phyloP scores from a whole-genome alignment of 805 yeast species.

The Yamadazyma nakazawae region DNA sequence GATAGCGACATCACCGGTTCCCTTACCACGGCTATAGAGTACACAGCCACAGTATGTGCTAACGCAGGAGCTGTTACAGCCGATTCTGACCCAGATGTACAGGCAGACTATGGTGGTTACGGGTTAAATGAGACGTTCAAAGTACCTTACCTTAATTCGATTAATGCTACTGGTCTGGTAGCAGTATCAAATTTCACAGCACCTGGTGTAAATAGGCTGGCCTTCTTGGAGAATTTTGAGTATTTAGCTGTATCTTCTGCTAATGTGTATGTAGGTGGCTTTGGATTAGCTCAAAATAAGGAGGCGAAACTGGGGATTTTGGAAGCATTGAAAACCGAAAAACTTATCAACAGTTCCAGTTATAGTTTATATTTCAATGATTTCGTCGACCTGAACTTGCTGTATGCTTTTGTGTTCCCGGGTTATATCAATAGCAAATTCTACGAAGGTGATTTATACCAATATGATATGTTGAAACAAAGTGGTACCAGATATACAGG shows the following conservation, averaged over 20 bases:
- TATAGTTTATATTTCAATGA: conserved; percentile 33
- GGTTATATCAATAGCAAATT: conserved; percentile 56
- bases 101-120: neutral
- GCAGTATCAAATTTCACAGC: conserved; percentile 23
- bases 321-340: conserved; percentile 16
- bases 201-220: conserved; percentile 7
- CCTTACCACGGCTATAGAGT: conserved; percentile 21
- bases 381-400: conserved; percentile 9
- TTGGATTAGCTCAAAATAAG: conserved; percentile 33
- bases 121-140: neutral
- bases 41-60: conserved; percentile 26
- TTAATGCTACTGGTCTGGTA: conserved; percentile 26
- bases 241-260: conserved; percentile 26
- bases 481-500: conserved; percentile 46
- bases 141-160: conserved; percentile 28
- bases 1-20: neutral
- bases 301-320: conserved; percentile 27
- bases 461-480: conserved; percentile 44
- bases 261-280: conserved; percentile 26
- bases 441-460: conserved; percentile 45
- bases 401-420: conserved; percentile 41
- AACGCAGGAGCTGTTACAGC: conserved; percentile 20
- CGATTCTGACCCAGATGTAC: conserved; percentile 12
- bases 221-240: conserved; percentile 21
- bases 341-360: conserved; percentile 26